Percentiles rank a stretch among this genome's conserved stretches.
Conservation (phyloP, 805 yeast genomes). For the Barnettozyma sp. region DNA sequence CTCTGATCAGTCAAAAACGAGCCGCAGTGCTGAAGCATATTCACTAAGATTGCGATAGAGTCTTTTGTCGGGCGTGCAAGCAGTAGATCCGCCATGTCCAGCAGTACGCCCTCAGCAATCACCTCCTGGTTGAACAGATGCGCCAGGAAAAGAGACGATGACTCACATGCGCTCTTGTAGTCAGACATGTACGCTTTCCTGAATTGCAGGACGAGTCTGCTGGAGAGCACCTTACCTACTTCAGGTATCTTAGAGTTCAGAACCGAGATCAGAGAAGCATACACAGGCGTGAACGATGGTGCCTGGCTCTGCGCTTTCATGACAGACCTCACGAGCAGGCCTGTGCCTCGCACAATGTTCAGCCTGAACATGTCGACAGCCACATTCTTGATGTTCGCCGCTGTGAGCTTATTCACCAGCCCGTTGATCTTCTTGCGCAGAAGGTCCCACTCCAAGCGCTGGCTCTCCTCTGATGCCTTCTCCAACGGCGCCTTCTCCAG, state of each 20-base stretch:
- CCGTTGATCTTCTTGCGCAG: constrained; percentile 42
- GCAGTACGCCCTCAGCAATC: constrained; percentile 42
- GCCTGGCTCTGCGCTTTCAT: constrained; percentile 47
- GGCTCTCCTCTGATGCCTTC: constrained; percentile 35
- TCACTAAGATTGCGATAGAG: constrained; percentile 48
- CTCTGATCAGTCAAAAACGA: constrained; percentile 37
- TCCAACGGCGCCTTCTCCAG: constrained; percentile 29
- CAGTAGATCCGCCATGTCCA: constrained; percentile 47
- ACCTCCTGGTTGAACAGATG: constrained; percentile 60
- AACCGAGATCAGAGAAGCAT: constrained; percentile 51
- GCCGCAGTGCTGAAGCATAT: constrained; percentile 48
- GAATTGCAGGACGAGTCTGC: constrained; percentile 53
- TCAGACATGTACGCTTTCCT: constrained; percentile 43
- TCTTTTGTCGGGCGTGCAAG: constrained; percentile 44
- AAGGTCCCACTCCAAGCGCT: constrained; percentile 50
- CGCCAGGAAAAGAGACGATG: constrained; percentile 45
- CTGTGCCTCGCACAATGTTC: constrained; percentile 57
- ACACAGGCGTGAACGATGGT: constrained; percentile 37
- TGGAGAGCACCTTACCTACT: constrained; percentile 51
- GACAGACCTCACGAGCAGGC: constrained; percentile 49
- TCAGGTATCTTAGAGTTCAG: constrained; percentile 63
- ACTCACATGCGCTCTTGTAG: constrained; percentile 37
- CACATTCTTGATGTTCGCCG: constrained; percentile 40
- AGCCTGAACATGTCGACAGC: constrained; percentile 44
- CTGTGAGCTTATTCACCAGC: constrained; percentile 39